Conservation (phyloP, 1,139 yeast genomes). For the Blastobotrys malaysiensis region DNA sequence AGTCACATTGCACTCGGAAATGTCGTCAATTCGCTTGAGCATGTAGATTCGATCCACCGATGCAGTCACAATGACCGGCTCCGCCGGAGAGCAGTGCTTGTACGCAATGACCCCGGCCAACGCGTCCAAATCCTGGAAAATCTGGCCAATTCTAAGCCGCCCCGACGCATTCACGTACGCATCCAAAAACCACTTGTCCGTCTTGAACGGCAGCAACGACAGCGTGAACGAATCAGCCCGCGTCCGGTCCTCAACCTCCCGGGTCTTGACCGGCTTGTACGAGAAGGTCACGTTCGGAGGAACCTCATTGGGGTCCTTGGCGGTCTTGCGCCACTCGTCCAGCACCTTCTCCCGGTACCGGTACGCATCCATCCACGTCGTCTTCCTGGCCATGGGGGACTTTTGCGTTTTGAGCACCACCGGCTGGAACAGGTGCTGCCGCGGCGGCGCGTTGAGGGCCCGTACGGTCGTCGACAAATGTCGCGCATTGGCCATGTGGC, state of each 20-base stretch:
- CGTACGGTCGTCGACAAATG: neutral
- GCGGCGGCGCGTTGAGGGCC: neutral
- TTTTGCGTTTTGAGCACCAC: constrained; percentile 29
- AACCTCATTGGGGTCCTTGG: constrained; percentile 34
- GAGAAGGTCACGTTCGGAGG: constrained; percentile 64
- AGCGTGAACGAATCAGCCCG: constrained; percentile 72
- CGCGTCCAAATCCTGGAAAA: constrained; percentile 88
- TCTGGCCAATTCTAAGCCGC: constrained; percentile 80
- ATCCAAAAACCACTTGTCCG: constrained; percentile 77
- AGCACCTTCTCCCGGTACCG: constrained; percentile 66
- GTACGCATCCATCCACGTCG: constrained; percentile 81
- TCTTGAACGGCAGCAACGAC: constrained; percentile 73
- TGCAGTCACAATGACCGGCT: constrained; percentile 90
- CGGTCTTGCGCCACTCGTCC: constrained; percentile 46
- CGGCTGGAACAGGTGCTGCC: constrained; percentile 31
- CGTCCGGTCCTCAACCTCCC: constrained; percentile 65
- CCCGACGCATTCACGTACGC: constrained; percentile 87
- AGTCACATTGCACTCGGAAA: constrained; percentile 67
- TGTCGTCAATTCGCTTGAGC: constrained; percentile 78
- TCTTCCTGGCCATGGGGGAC: constrained; percentile 35
- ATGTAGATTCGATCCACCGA: constrained; percentile 88
- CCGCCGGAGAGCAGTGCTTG: constrained; percentile 83
- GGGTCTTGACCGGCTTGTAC: constrained; percentile 45
- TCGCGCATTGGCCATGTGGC: neutral
- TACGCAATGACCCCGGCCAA: constrained; percentile 85